Conservation (phyloP, 2,329 filamentous ascomycete genomes). For the Aspergillus ibericus region DNA sequence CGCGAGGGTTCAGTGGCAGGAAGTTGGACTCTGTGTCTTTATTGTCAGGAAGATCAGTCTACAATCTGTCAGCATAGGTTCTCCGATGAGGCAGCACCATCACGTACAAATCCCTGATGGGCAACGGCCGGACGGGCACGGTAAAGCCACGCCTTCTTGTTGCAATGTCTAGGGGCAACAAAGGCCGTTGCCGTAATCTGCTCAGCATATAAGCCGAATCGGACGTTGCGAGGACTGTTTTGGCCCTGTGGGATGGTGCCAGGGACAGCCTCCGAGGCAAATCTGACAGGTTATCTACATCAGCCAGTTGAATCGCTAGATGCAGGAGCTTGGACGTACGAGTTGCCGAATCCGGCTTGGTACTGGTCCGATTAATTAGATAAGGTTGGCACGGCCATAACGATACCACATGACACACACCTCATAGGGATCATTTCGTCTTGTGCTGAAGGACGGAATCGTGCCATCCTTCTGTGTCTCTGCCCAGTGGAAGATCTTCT, state of each 20-base stretch:
- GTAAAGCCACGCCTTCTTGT: slow-evolving; percentile 62
- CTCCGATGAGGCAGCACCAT: neutral
- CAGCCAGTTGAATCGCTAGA: slow-evolving; percentile 26
- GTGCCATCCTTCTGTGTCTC: slow-evolving; percentile 60
- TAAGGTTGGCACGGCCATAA: neutral
- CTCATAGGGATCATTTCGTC: slow-evolving; percentile 57
- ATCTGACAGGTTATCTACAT: slow-evolving; percentile 28
- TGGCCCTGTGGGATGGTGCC: slow-evolving; percentile 41
- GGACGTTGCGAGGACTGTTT: slow-evolving; percentile 39
- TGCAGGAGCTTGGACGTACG: slow-evolving; percentile 29
- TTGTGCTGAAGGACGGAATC: slow-evolving; percentile 55
- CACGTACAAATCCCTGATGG: slow-evolving; percentile 52
- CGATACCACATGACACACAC: slow-evolving; percentile 29
- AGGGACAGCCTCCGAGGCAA: slow-evolving; percentile 39
- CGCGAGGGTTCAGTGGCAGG: slow-evolving; percentile 50
- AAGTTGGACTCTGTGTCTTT: slow-evolving; percentile 35
- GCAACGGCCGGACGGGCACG: slow-evolving; percentile 57
- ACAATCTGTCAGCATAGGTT: slow-evolving; percentile 8
- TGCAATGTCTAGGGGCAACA: slow-evolving; percentile 56
- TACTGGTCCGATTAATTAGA: slow-evolving; percentile 41
- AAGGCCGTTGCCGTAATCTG: slow-evolving; percentile 62
- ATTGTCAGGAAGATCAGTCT: slow-evolving; percentile 50
- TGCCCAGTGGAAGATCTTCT: slow-evolving; percentile 59
- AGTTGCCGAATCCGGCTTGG: slow-evolving; percentile 58
- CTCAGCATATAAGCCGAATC: slow-evolving; percentile 38